Evolutionary conservation across 2,329 filamentous ascomycete species (phyloP).

Genomic region (Botrytis byssoidea): DNA sequence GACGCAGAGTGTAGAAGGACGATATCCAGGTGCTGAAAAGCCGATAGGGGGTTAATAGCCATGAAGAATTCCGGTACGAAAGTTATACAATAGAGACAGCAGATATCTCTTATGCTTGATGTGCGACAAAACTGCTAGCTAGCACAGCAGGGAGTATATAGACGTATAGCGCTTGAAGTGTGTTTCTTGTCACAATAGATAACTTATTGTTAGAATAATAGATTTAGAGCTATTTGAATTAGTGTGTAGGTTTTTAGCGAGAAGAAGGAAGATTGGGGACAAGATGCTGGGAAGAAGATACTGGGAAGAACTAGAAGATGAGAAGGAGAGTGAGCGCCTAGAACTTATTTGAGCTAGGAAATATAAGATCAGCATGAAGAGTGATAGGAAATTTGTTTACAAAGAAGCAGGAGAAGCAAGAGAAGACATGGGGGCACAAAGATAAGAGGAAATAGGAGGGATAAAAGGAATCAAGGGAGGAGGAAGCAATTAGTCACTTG

Average conservation of each 20-base stretch:
- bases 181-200: background rate
- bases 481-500: background rate
- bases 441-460: background rate
- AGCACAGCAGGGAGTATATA: too few relatives aligned
- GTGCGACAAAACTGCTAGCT: background rate
- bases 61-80: fast-evolving
- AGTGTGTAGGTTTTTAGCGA: background rate
- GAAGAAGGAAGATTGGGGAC: background rate
- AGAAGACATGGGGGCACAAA: background rate
- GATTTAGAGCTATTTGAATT: background rate
- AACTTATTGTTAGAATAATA: fast-evolving
- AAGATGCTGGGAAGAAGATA: background rate
- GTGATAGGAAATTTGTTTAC: background rate
- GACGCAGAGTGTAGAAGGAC: fast-evolving
- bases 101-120: background rate
- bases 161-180: too few relatives aligned
- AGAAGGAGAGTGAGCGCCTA: background rate
- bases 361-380: background rate
- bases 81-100: fast-evolving
- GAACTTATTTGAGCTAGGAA: too few relatives aligned
- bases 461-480: background rate
- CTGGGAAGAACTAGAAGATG: background rate
- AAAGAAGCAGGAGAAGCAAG: background rate
- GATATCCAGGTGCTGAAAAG: background rate
- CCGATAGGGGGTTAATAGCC: background rate